Base-by-base conservation (phyloP, 495 filamentous ascomycete genomes). In the Peziza echinospora region DNA sequence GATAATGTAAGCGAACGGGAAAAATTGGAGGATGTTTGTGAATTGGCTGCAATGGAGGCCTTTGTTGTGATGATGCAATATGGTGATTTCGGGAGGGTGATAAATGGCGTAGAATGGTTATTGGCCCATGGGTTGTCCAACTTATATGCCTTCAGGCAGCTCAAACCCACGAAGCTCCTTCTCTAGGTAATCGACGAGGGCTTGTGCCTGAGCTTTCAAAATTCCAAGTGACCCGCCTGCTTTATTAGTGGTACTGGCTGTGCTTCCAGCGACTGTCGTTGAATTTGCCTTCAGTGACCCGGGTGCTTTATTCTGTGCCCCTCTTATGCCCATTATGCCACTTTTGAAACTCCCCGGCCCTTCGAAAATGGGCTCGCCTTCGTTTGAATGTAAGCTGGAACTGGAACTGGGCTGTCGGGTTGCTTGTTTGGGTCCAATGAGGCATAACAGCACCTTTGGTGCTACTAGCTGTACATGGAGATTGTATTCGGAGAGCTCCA, bases 161-260 rank as follows among this genome's bases (percentile, higher is more conserved):
- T 59, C 56, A 46, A 62, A 62, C 11, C 56, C 59, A 34, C 46
- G 26, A 47, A 62, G 24, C 46, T 62, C 59, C 45, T 47, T 53
- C 49, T 60, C 56, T 45, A 62, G 30, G 41, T 62, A 62, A 24
- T 45, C 46, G 5, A 54, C 56, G 44, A 62, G 45, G 16, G 53
- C 59, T 34, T 60, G 46, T 6, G 60, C 59, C 54, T 62, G 53
- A 2, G 56, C 54, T 47, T 60, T 61, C 47, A 62, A 24, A 16
- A 62, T 55, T 1, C 59, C 59, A 49, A 62, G 39, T 1, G 45
- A 45, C 1, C 53, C 49, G 13, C 30, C 51, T 4, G 26, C 21
- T 3, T 22, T 34, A 2, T 21, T 41, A 1, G 21, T 25, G 2
- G 5, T 11, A 48, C 13, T 25, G 24, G 50, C 11, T 17, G 17